A percentile compares a stretch with the other conserved stretches of the same genome.
Conservation (phyloP, 1,284 basidiomycete species). For the Thecaphora frezii region DNA sequence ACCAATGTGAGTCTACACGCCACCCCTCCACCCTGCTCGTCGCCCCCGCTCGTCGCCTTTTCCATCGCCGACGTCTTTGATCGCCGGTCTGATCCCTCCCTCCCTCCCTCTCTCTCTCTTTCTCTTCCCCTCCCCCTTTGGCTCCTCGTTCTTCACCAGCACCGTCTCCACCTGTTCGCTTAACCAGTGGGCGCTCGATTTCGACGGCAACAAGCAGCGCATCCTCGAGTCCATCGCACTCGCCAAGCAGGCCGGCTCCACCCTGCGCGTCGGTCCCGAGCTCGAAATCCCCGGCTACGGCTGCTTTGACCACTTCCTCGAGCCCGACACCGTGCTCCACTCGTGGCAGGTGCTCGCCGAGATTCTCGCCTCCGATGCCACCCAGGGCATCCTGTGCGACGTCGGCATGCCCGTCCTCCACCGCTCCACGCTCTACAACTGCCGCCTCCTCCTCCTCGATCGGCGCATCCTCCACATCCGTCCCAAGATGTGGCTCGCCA, state of each 20-base stretch:
- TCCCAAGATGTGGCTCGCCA: conserved; percentile 99
- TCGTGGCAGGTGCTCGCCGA: conserved; percentile 56
- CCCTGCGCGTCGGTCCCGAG: conserved; percentile 92
- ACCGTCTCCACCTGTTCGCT: conserved; percentile 70
- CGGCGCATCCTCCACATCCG: conserved; percentile 86
- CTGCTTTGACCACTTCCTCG: conserved; percentile 53
- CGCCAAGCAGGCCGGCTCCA: conserved; percentile 85
- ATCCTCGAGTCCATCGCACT: conserved; percentile 85
- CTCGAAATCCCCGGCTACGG: conserved; percentile 83
- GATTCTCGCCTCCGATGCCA: conserved; percentile 40
- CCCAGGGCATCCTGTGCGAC: conserved; percentile 54
- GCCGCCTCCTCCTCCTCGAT: conserved; percentile 83
- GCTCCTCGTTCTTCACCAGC: conserved; percentile 10
- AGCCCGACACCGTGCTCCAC: conserved; percentile 51
- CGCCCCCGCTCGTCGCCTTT: not conserved
- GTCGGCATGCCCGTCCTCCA: conserved; percentile 74
- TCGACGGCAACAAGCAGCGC: conserved; percentile 77
- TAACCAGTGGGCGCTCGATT: conserved; percentile 95
- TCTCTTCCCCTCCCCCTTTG: not conserved
- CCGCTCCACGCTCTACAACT: conserved; percentile 97
- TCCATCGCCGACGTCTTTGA: not conserved
- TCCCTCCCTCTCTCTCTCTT: not conserved
- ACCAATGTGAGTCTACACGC: conserved; percentile 32
- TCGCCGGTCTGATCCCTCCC: not conserved
- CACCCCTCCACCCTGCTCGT: too few species aligned